These are phyloP conservation scores for Rehmannia glutinosa DNA, from an alignment of 257 asterid species.

Conservation along the genomic window DNA sequence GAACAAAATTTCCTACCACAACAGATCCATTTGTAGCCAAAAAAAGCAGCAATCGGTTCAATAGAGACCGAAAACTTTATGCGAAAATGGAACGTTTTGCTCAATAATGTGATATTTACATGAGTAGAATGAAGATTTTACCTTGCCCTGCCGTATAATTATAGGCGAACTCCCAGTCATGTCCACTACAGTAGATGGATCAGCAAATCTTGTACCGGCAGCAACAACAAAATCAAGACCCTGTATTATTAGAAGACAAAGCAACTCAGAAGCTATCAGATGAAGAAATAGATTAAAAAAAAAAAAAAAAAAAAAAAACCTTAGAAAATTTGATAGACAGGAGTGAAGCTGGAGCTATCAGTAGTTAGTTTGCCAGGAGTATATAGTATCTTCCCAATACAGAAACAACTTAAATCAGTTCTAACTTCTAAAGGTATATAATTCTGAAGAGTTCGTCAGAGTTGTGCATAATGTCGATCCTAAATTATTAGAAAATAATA, in stretches of 20 bases:
- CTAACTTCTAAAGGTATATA: neutral
- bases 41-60: no score
- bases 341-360: no score
- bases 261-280: slow-evolving; percentile 12
- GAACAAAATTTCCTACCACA: neutral
- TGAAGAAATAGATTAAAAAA: no score
- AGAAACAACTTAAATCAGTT: no score
- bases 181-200: slow-evolving; percentile 91
- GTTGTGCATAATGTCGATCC: neutral
- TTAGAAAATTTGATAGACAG: neutral
- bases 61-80: no score
- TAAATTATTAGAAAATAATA: neutral
- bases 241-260: slow-evolving; percentile 29
- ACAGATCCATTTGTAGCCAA: neutral
- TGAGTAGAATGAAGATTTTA: slow-evolving; percentile 15
- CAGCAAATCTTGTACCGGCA: slow-evolving; percentile 78
- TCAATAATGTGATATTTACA: neutral
- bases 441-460: neutral
- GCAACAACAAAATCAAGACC: slow-evolving; percentile 93
- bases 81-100: neutral
- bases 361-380: no score
- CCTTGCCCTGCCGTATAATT: slow-evolving; percentile 81
- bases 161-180: slow-evolving; percentile 66
- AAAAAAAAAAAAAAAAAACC: no score
- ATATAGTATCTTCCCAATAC: no score